phyloP scores from a whole-genome alignment of 169 alveolate genomes.

The Plasmodium sp. region DNA sequence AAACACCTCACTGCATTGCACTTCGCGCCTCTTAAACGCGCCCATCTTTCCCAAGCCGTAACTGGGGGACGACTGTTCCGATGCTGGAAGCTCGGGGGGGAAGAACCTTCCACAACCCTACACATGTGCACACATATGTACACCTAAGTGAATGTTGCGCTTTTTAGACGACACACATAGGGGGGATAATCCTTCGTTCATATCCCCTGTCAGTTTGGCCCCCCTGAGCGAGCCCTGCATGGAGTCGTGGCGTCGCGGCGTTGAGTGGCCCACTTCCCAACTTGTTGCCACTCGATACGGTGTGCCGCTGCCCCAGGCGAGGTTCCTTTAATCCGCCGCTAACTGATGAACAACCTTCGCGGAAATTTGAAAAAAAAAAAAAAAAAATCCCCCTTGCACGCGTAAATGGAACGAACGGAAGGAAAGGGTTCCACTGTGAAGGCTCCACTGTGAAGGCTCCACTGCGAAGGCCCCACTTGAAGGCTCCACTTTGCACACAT shows the following conservation, averaged over 20 bases:
- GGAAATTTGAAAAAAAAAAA: background rate
- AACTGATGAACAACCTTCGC: background rate
- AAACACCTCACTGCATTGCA: too few relatives aligned
- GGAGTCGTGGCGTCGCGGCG: background rate
- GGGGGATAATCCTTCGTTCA: background rate
- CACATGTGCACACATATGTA: background rate
- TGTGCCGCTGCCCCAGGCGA: background rate
- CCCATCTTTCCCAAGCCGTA: background rate
- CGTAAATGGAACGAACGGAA: background rate
- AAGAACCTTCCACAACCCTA: background rate
- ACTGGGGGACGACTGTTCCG: background rate
- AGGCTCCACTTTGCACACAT: background rate
- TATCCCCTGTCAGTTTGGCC: background rate
- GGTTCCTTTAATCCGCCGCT: too few relatives aligned
- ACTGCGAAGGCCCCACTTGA: background rate
- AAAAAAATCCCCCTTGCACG: background rate
- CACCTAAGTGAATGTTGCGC: background rate
- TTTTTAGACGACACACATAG: background rate
- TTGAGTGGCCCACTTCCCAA: background rate
- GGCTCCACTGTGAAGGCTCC: background rate
- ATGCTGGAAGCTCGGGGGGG: background rate
- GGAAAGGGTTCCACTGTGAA: background rate
- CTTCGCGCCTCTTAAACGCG: background rate
- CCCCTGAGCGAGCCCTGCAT: background rate
- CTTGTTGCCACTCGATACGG: background rate